Percentiles rank a stretch among this genome's conserved stretches.
Conservation (phyloP, 495 filamentous ascomycete genomes). For the Articulospora tetracladia region DNA sequence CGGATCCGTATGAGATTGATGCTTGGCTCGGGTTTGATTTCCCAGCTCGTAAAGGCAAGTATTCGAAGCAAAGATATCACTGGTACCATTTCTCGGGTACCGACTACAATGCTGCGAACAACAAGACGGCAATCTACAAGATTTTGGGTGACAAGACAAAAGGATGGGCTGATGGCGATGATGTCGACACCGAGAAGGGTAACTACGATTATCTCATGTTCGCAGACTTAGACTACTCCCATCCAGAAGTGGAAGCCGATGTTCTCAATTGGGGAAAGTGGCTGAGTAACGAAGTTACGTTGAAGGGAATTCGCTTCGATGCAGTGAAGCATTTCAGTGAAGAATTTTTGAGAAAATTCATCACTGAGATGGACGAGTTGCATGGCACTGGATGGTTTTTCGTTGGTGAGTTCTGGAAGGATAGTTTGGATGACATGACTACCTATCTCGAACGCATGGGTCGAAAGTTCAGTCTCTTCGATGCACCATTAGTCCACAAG, state of each 20-base stretch:
- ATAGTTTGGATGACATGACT: constrained; percentile 47
- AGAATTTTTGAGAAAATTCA: constrained; percentile 58
- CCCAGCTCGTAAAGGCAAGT: constrained; percentile 50
- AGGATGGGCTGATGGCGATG: constrained; percentile 52
- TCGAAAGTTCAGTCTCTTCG: constrained; percentile 58
- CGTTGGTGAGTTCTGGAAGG: constrained; percentile 74
- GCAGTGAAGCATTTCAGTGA: constrained; percentile 69
- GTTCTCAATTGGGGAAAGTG: constrained; percentile 65
- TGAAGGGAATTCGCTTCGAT: constrained; percentile 71
- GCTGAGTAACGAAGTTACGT: constrained; percentile 52
- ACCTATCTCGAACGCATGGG: constrained; percentile 57
- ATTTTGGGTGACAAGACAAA: constrained; percentile 56
- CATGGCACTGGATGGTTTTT: constrained; percentile 56
- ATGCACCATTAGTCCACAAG: constrained; percentile 63
- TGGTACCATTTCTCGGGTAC: constrained; percentile 70
- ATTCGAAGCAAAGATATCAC: constrained; percentile 61
- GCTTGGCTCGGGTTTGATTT: constrained; percentile 70
- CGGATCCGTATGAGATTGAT: constrained; percentile 57
- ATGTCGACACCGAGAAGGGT: constrained; percentile 63
- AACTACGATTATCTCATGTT: constrained; percentile 74
- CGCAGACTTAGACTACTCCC: constrained; percentile 61
- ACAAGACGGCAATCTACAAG: constrained; percentile 63
- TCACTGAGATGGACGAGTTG: constrained; percentile 44
- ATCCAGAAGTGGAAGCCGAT: constrained; percentile 61
- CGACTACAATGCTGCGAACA: constrained; percentile 59